Conservation (phyloP, 164 flowering plant genomes). For the Chloranthus sessilifolius region DNA sequence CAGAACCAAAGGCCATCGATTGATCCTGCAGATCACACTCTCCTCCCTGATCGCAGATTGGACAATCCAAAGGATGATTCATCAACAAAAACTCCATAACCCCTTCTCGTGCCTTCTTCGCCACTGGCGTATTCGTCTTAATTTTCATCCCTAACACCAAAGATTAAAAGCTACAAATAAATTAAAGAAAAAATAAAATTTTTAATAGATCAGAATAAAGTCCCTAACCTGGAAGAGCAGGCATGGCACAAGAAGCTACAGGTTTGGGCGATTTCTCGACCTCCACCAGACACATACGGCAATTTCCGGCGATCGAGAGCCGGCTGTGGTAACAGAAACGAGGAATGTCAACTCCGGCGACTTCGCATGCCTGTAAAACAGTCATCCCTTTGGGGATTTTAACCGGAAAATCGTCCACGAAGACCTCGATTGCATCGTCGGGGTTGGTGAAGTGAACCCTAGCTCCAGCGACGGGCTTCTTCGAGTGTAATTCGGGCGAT, state of each 20-base stretch:
- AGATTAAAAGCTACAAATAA: neutral
- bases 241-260: constrained; percentile 99
- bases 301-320: constrained; percentile 93
- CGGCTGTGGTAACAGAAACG: constrained; percentile 90
- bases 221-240: constrained; percentile 85
- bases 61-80: constrained; percentile 99
- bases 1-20: constrained; percentile 99
- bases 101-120: constrained; percentile 97
- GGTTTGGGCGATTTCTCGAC: constrained; percentile 99
- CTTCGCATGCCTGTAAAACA: constrained; percentile 91
- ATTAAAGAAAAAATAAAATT: neutral
- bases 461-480: constrained; percentile 73
- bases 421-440: constrained; percentile 89
- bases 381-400: constrained; percentile 95
- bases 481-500: constrained; percentile 37
- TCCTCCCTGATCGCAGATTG: constrained; percentile 99
- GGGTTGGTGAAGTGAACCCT: constrained; percentile 67
- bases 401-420: constrained; percentile 89
- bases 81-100: constrained; percentile 98
- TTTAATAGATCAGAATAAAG: neutral
- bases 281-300: constrained; percentile 98
- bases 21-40: constrained; percentile 99
- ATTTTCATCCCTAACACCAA: constrained; percentile 85
- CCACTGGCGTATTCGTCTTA: constrained; percentile 92
- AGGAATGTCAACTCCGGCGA: constrained; percentile 95